phyloP scores from a whole-genome alignment of 495 filamentous ascomycete species.

The Lasiosphaeria hispida region DNA sequence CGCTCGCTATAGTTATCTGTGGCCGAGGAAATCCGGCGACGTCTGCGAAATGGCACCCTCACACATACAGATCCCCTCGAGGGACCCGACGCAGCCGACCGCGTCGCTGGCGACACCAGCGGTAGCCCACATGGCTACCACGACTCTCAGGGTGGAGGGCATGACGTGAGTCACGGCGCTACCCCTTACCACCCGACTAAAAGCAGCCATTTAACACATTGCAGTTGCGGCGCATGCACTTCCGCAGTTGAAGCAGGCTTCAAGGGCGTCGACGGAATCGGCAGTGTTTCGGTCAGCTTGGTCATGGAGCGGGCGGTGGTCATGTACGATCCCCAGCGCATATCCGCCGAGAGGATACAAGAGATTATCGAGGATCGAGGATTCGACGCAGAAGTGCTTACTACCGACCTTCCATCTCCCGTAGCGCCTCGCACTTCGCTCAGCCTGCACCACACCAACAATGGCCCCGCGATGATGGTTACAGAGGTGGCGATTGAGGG shows the following conservation, averaged over 20 bases:
- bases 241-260: constrained; percentile 84
- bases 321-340: constrained; percentile 74
- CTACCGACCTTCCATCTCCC: constrained; percentile 65
- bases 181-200: neutral
- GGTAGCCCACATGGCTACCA: constrained; percentile 75
- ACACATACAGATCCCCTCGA: constrained; percentile 44
- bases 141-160: constrained; percentile 80
- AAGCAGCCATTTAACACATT: constrained; percentile 8
- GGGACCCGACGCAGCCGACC: constrained; percentile 23
- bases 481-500: constrained; percentile 86
- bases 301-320: constrained; percentile 91
- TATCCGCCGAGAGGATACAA: constrained; percentile 69
- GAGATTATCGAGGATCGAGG: constrained; percentile 92
- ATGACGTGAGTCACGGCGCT: constrained; percentile 64
- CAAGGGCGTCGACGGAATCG: constrained; percentile 72
- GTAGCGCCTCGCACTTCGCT: constrained; percentile 30
- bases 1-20: neutral
- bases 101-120: constrained; percentile 30
- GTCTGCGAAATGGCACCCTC: constrained; percentile 45
- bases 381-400: constrained; percentile 90
- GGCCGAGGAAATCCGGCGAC: neutral
- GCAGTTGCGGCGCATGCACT: constrained; percentile 73
- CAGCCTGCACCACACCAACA: constrained; percentile 30
- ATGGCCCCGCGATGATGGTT: constrained; percentile 44
- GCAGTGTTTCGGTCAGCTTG: constrained; percentile 82